phyloP scores from a whole-genome alignment of 1,284 basidiomycete species.

The Cutaneotrichosporon sp. region DNA sequence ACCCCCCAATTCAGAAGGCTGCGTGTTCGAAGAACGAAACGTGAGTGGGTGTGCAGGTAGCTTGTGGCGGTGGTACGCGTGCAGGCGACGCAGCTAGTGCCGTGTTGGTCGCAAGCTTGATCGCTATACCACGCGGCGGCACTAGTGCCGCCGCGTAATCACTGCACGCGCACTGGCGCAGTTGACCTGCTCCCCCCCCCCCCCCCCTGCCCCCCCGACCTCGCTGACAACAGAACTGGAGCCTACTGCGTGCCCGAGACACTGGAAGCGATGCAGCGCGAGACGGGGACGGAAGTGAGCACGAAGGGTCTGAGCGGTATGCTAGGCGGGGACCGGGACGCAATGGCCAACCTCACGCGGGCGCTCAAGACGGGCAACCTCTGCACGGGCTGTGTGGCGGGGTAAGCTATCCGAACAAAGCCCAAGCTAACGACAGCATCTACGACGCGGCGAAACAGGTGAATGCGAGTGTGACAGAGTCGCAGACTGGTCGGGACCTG shows the following conservation, averaged over 20 bases:
- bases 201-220: background rate
- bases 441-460: constrained; percentile 33
- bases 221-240: constrained; percentile 25
- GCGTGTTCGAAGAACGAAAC: constrained; percentile 39
- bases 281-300: constrained; percentile 25
- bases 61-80: too few relatives aligned
- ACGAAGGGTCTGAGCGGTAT: constrained; percentile 25
- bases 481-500: constrained; percentile 27
- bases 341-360: constrained; percentile 13
- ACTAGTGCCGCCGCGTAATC: too few relatives aligned
- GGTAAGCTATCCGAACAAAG: too few relatives aligned
- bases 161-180: too few relatives aligned
- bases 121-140: too few relatives aligned
- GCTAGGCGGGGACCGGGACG: constrained; percentile 20
- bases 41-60: constrained; percentile 20
- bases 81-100: too few relatives aligned
- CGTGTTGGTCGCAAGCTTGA: too few relatives aligned
- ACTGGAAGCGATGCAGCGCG: constrained; percentile 33
- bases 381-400: constrained; percentile 39
- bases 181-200: too few relatives aligned
- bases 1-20: constrained; percentile 30
- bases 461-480: constrained; percentile 28
- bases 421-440: constrained; percentile 25
- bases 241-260: constrained; percentile 37
- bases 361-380: constrained; percentile 26